Percentiles rank a stretch among this genome's conserved stretches.
These are phyloP conservation scores for Acer campestre DNA, from an alignment of 345 rosid genomes.

Conservation along the genomic window DNA sequence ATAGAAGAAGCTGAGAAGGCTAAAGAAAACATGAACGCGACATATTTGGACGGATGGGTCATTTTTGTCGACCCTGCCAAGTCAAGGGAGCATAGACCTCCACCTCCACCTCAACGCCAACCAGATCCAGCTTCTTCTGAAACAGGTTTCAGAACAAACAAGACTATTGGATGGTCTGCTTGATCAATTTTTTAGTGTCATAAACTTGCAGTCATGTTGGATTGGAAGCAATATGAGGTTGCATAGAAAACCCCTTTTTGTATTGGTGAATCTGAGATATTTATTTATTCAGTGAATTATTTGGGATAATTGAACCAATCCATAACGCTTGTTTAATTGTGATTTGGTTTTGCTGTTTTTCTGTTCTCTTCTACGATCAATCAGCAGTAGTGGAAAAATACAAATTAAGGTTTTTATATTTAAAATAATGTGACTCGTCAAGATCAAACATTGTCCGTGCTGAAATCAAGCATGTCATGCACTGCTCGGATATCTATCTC, in stretches of 20 bases:
- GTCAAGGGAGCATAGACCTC: slow-evolving; percentile 64
- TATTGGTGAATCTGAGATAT: neutral
- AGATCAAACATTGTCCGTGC: too few relatives aligned
- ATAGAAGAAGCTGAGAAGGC: slow-evolving; percentile 93
- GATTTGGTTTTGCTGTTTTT: neutral
- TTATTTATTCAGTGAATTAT: neutral
- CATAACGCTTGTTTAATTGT: neutral
- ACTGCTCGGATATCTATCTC: too few relatives aligned
- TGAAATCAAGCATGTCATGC: too few relatives aligned
- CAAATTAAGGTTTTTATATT: too few relatives aligned
- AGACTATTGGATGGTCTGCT: slow-evolving; percentile 80
- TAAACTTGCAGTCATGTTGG: neutral
- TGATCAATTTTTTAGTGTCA: slow-evolving; percentile 30
- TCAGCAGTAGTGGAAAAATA: neutral
- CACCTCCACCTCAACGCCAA: slow-evolving; percentile 24
- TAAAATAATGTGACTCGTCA: too few relatives aligned
- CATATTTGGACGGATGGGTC: slow-evolving; percentile 93
- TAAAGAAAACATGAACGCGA: slow-evolving; percentile 82
- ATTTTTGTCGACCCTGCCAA: slow-evolving; percentile 91
- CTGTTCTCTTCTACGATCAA: neutral
- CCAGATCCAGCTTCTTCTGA: slow-evolving; percentile 40
- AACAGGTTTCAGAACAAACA: slow-evolving; percentile 68
- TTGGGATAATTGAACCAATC: neutral
- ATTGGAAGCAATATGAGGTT: neutral
- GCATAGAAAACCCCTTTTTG: neutral